phyloP scores from a whole-genome alignment of 768 basidiomycete genomes.

The Tylopilus sp. region DNA sequence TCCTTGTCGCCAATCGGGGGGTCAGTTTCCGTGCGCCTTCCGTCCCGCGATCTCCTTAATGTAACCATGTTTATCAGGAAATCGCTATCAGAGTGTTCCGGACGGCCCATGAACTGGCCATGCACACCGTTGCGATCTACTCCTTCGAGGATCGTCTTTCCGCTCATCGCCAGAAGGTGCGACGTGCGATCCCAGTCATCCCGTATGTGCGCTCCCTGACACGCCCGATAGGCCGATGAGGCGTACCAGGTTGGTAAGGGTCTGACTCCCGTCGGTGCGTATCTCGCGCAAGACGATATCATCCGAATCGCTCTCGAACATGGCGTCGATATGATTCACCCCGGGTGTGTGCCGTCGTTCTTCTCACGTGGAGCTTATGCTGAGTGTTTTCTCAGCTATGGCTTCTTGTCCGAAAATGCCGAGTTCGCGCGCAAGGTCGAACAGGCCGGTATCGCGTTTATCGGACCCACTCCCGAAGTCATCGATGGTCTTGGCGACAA shows the following conservation, averaged over 20 bases:
- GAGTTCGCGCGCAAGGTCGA: slow-evolving; percentile 97
- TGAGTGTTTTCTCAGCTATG: slow-evolving; percentile 58
- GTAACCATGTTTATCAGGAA: slow-evolving; percentile 54
- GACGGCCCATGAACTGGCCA: slow-evolving; percentile 96
- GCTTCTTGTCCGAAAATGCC: slow-evolving; percentile 97
- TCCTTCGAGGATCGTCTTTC: slow-evolving; percentile 95
- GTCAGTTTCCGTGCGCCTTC: slow-evolving; percentile 44
- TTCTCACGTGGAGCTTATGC: neutral
- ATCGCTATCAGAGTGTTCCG: slow-evolving; percentile 99
- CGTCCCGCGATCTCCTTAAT: slow-evolving; percentile 4
- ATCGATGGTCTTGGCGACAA: slow-evolving; percentile 99
- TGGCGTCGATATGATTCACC: slow-evolving; percentile 99
- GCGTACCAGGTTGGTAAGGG: slow-evolving; percentile 98
- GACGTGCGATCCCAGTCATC: slow-evolving; percentile 30
- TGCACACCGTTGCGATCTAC: slow-evolving; percentile 99
- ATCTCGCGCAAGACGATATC: slow-evolving; percentile 97
- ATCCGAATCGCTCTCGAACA: slow-evolving; percentile 95
- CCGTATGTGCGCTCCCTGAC: slow-evolving; percentile 29
- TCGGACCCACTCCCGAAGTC: slow-evolving; percentile 92
- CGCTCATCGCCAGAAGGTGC: slow-evolving; percentile 95
- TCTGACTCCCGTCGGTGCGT: slow-evolving; percentile 92
- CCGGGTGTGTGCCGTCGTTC: slow-evolving; percentile 55
- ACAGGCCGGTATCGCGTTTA: slow-evolving; percentile 94
- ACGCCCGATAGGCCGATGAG: slow-evolving; percentile 76
- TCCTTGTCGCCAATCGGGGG: slow-evolving; percentile 88